A percentile compares a stretch with the other conserved stretches of the same genome.
phyloP scores from a whole-genome alignment of 1,284 basidiomycete species.

The Tausonia pullulans region DNA sequence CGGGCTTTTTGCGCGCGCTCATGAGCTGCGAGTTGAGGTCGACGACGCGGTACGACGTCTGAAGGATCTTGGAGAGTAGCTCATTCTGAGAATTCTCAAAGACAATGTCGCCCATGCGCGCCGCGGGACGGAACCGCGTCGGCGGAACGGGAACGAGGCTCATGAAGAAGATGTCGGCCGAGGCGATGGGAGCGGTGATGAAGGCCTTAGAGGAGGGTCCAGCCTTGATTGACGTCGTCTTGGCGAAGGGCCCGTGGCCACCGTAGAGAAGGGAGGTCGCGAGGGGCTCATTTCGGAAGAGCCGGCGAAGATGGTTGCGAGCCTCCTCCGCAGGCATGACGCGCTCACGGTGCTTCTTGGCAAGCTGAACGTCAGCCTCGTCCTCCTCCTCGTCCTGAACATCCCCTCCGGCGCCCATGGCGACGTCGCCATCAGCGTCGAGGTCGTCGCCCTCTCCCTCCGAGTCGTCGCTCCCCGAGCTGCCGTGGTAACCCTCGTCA shows the following conservation, averaged over 20 bases:
- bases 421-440: conserved; percentile 19
- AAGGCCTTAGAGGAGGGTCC: conserved; percentile 18
- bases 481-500: conserved; percentile 29
- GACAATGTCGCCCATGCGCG: conserved; percentile 80
- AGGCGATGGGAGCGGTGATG: conserved; percentile 47
- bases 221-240: conserved; percentile 12
- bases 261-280: conserved; percentile 85
- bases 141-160: conserved; percentile 85
- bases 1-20: conserved; percentile 24
- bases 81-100: conserved; percentile 98
- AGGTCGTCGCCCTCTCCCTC: conserved; percentile 21
- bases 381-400: conserved; percentile 33
- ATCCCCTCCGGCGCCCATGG: conserved; percentile 25
- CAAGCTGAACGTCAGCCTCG: conserved; percentile 25
- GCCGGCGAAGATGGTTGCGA: conserved; percentile 76
- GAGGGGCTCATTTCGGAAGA: conserved; percentile 73
- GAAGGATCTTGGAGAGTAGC: conserved; percentile 72
- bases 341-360: conserved; percentile 69
- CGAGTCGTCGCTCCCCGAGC: conserved; percentile 18
- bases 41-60: conserved; percentile 67
- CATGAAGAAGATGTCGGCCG: conserved; percentile 95
- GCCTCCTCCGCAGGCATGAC: conserved; percentile 86
- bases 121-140: conserved; percentile 89
- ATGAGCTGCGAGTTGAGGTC: conserved; percentile 62
- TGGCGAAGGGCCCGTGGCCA: conserved; percentile 73